Evolutionary conservation across 2,329 filamentous ascomycete genomes (phyloP).

Genomic region (Pestalotiopsis sp.): DNA sequence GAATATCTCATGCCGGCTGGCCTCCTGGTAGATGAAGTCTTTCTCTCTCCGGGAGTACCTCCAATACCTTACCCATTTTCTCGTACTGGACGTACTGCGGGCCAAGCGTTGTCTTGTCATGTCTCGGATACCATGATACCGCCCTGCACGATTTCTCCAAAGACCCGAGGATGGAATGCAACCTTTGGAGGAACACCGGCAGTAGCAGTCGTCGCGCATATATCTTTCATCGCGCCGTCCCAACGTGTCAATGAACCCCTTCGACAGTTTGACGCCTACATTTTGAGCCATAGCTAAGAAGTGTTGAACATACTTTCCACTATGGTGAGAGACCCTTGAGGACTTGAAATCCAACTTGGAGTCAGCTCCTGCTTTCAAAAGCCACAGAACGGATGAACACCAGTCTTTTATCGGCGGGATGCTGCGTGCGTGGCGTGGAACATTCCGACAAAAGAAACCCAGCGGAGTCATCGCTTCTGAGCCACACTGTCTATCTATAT

Average conservation of each 20-base stretch:
- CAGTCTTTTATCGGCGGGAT: too few species aligned
- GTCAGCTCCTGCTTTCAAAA: neutral
- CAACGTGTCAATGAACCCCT: too few species aligned
- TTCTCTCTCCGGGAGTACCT: neutral
- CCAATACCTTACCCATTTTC: neutral
- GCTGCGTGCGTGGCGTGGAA: too few species aligned
- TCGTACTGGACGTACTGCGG: neutral
- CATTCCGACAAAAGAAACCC: too few species aligned
- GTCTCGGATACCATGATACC: too few species aligned
- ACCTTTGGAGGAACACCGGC: neutral
- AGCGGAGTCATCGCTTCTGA: neutral
- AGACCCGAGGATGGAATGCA: neutral
- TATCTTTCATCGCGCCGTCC: neutral
- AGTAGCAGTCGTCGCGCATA: neutral
- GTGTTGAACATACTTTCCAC: neutral
- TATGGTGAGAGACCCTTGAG: rapidly evolving
- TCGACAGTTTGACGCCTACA: rapidly evolving
- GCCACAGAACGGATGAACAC: neutral
- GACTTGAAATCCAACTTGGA: too few species aligned
- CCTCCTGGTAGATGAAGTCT: neutral
- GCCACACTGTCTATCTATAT: neutral
- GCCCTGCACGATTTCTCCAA: too few species aligned
- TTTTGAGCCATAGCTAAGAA: neutral
- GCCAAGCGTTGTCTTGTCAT: neutral
- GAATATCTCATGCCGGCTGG: neutral